Base-by-base conservation (phyloP, 1,284 basidiomycete genomes). In the Crocinoboletus sp. region DNA sequence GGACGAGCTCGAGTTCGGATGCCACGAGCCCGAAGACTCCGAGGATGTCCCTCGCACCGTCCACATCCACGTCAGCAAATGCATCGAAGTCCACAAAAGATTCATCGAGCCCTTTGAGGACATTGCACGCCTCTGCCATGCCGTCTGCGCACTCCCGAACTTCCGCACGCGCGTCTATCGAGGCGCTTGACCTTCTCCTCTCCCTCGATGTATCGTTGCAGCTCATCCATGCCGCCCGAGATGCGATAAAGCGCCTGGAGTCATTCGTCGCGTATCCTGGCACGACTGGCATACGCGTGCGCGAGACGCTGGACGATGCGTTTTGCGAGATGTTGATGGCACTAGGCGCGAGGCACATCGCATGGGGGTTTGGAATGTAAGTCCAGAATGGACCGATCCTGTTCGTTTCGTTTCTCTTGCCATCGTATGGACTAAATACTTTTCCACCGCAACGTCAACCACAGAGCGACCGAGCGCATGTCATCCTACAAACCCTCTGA, bases 161-260 rank as follows among this genome's bases (percentile, higher is more conserved):
- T 13, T 19, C 31, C 4, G n/a, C 32, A 31, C 19, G n/a, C 27
- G 5, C 30, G 1, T 10, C 49, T 9, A n/a, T 34, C 23, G 47
- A 45, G n/a, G 49, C 55, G 2, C 75, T 97, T 9, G 92, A 97
- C 53, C 74, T 95, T 3, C 72, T 97, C 1, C 81, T 99, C 3
- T 96, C 92, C 2, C 78, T 99, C 4, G 94, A 98, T 59, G 80
- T 86, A 2, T 92, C 93, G 0, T 73, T 99, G 0, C 88, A 95
- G 58, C 77, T 98, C 23, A 95, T 99, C 46, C 93, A 98, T 53
- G 84, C 89, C 0, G 84, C 93, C 56, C 84, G 94, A 40, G 93
- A 97, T 49, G 80, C 85, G 0, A 74, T 96, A 38, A 97, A 97
- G 66, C 80, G 95, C 8, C 83, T 92, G 3, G 93, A 98, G 63